Conservation (phyloP, 345 rosid genomes). For the Gossypium herbaceum region DNA sequence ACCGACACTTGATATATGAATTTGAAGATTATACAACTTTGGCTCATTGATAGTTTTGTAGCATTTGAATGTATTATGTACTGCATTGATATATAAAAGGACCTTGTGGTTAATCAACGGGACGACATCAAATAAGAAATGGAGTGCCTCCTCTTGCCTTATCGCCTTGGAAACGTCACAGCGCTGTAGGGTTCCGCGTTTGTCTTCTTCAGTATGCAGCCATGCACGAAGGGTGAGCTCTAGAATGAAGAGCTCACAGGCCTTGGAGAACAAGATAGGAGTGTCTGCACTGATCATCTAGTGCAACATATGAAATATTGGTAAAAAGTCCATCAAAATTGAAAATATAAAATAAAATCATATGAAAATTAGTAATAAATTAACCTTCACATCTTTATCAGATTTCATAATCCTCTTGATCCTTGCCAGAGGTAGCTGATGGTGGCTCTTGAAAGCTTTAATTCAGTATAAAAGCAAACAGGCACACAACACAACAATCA, state of each 20-base stretch:
- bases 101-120: slow-evolving; percentile 15
- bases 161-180: slow-evolving; percentile 25
- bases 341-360: not conserved
- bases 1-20: no score
- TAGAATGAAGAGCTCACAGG: slow-evolving; percentile 30
- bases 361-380: not conserved
- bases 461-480: not conserved
- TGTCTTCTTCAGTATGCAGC: slow-evolving; percentile 21
- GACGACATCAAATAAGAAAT: slow-evolving; percentile 17
- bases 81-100: not conserved
- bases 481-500: not conserved
- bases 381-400: slow-evolving; percentile 33
- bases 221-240: slow-evolving; percentile 33
- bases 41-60: not conserved
- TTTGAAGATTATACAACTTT: no score
- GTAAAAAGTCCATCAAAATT: not conserved
- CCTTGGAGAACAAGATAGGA: slow-evolving; percentile 31
- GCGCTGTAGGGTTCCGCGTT: slow-evolving; percentile 23
- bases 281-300: slow-evolving; percentile 31
- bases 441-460: slow-evolving; percentile 20
- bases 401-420: slow-evolving; percentile 40
- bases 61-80: not conserved
- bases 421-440: slow-evolving; percentile 34
- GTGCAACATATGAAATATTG: not conserved
- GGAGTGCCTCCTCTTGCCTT: not conserved